phyloP scores from a whole-genome alignment of 768 basidiomycete genomes.

The Asterophora parasitica region DNA sequence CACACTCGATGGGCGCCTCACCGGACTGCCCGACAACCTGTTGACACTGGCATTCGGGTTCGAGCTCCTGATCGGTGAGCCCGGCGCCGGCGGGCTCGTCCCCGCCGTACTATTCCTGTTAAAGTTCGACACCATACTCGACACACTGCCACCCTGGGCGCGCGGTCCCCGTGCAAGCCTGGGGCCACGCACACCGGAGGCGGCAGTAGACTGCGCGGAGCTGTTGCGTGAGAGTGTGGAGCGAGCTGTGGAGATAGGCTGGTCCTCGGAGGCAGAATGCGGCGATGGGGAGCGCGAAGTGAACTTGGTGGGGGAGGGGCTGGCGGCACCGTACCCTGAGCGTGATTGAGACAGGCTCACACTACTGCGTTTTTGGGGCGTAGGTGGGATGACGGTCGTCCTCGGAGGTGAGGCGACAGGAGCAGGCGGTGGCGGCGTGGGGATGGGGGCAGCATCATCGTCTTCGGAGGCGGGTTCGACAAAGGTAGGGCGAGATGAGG shows the following conservation, averaged over 20 bases:
- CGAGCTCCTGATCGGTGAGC: slow-evolving; percentile 27
- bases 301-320: slow-evolving; percentile 25
- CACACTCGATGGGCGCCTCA: slow-evolving; percentile 40
- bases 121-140: slow-evolving; percentile 51
- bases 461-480: slow-evolving; percentile 32
- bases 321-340: slow-evolving; percentile 17
- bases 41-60: slow-evolving; percentile 20
- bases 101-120: slow-evolving; percentile 44
- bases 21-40: slow-evolving; percentile 45
- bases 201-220: slow-evolving; percentile 30
- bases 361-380: slow-evolving; percentile 42
- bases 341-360: slow-evolving; percentile 11
- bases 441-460: slow-evolving; percentile 16
- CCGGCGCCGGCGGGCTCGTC: slow-evolving; percentile 20
- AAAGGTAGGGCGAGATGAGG: slow-evolving; percentile 37
- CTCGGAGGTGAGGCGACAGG: slow-evolving; percentile 30
- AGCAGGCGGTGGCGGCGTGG: slow-evolving; percentile 18
- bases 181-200: slow-evolving; percentile 40
- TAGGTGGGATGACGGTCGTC: slow-evolving; percentile 49
- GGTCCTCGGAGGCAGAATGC: slow-evolving; percentile 27
- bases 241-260: slow-evolving; percentile 32
- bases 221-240: slow-evolving; percentile 42
- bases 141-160: slow-evolving; percentile 39
- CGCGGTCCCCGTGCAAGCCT: slow-evolving; percentile 46
- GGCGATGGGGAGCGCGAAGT: slow-evolving; percentile 44